A percentile compares a stretch with the other conserved stretches of the same genome.
phyloP scores from a whole-genome alignment of 306 rosid genomes.

The Begonia peltatifolia region DNA sequence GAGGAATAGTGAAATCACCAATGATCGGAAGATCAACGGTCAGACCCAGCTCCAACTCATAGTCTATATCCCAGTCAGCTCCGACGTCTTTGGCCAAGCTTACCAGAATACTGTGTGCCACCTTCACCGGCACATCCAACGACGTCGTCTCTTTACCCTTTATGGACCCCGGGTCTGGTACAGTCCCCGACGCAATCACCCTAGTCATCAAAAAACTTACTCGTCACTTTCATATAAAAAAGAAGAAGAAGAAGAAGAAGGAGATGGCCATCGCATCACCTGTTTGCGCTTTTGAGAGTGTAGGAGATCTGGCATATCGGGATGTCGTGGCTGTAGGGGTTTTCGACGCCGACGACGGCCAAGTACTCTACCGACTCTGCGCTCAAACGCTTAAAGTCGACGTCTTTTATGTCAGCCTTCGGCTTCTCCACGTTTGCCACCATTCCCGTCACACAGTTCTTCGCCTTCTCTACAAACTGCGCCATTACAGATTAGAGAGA shows the following conservation, averaged over 20 bases:
- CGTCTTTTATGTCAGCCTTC: slow-evolving; percentile 45
- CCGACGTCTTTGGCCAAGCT: slow-evolving; percentile 56
- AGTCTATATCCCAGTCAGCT: slow-evolving; percentile 86
- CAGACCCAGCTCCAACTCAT: slow-evolving; percentile 45
- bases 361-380: slow-evolving; percentile 36
- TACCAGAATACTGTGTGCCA: slow-evolving; percentile 46
- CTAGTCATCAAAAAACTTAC: slow-evolving; percentile 16
- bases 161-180: slow-evolving; percentile 78
- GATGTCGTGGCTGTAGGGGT: slow-evolving; percentile 36
- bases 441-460: slow-evolving; percentile 37
- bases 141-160: slow-evolving; percentile 33
- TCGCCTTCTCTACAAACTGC: slow-evolving; percentile 39
- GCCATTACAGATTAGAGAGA: slow-evolving; percentile 21
- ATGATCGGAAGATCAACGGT: slow-evolving; percentile 54
- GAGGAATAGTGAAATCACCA: slow-evolving; percentile 65
- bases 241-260: neutral
- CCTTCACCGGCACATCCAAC: slow-evolving; percentile 59
- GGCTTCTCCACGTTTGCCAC: slow-evolving; percentile 37
- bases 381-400: slow-evolving; percentile 47
- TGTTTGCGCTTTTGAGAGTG: slow-evolving; percentile 52
- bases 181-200: slow-evolving; percentile 49
- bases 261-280: slow-evolving; percentile 9
- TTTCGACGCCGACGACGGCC: slow-evolving; percentile 37
- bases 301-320: slow-evolving; percentile 66
- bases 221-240: neutral